Evolutionary conservation across 1,284 basidiomycete species (phyloP).

Genomic region (Phaffia rhodozyma): DNA sequence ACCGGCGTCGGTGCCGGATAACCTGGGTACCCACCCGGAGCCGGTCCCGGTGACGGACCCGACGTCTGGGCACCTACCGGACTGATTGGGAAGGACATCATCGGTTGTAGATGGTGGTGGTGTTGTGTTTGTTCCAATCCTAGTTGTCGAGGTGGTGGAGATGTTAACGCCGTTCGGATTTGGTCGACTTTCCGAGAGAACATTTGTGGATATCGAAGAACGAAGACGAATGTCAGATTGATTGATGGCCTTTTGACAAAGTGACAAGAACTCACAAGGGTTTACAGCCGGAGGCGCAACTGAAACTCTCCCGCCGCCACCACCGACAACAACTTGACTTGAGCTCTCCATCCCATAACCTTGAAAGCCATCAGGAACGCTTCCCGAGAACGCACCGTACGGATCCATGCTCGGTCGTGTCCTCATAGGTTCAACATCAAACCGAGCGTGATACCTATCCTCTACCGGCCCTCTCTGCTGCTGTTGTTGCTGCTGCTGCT

Average conservation of each 20-base stretch:
- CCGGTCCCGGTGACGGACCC: not conserved
- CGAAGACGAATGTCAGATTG: not conserved
- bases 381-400: slow-evolving; percentile 14
- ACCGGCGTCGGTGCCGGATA: not conserved
- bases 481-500: not conserved
- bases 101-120: not conserved
- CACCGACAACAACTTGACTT: not conserved
- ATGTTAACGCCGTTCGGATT: slow-evolving; percentile 17
- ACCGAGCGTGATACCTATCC: not conserved
- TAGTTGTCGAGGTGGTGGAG: slow-evolving; percentile 11
- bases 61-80: not conserved
- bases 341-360: not conserved
- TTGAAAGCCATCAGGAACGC: slow-evolving; percentile 13
- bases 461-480: slow-evolving; percentile 3
- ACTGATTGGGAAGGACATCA: too few species aligned
- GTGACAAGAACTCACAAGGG: not conserved
- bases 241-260: not conserved
- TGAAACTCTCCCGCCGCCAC: slow-evolving; percentile 10
- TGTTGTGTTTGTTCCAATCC: not conserved
- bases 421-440: not conserved
- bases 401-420: slow-evolving; percentile 13
- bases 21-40: not conserved
- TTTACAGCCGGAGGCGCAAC: slow-evolving; percentile 1
- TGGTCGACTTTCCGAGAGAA: slow-evolving; percentile 35
- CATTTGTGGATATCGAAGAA: slow-evolving; percentile 32